A percentile compares a stretch with the other conserved stretches of the same genome.
Evolutionary conservation across 2,329 filamentous ascomycete species (phyloP).

Genomic region (Paramyrothecium sp.): DNA sequence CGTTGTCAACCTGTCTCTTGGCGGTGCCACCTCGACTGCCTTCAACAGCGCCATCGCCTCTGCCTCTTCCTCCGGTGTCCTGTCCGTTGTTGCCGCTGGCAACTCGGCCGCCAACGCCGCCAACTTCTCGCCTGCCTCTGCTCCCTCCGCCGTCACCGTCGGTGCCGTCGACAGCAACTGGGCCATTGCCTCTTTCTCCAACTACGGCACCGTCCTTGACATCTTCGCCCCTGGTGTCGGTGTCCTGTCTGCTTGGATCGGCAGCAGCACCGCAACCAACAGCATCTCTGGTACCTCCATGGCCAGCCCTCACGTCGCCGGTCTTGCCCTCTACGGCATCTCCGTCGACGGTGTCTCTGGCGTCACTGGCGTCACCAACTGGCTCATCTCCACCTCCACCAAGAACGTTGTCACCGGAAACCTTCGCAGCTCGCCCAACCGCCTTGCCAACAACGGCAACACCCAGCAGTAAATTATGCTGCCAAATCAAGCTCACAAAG

Average conservation of each 20-base stretch:
- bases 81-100: conserved; percentile 54
- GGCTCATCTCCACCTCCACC: conserved; percentile 39
- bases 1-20: conserved; percentile 57
- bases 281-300: conserved; percentile 62
- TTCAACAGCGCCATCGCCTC: conserved; percentile 49
- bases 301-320: conserved; percentile 61
- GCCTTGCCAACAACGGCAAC: conserved; percentile 48
- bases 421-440: conserved; percentile 42
- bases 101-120: conserved; percentile 37
- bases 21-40: conserved; percentile 40
- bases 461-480: conserved; percentile 17
- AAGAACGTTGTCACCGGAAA: conserved; percentile 37
- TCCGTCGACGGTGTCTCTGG: conserved; percentile 37
- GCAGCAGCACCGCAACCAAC: conserved; percentile 38
- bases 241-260: conserved; percentile 48
- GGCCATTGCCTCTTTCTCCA: conserved; percentile 44
- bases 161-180: conserved; percentile 35
- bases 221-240: conserved; percentile 49
- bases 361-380: conserved; percentile 33
- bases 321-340: conserved; percentile 49
- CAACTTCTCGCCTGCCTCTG: conserved; percentile 28
- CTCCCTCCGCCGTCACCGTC: conserved; percentile 28
- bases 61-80: conserved; percentile 43
- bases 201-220: conserved; percentile 47
- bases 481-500: not conserved